Conservation (phyloP, 2,329 filamentous ascomycete genomes). For the Penicillium paneum region DNA sequence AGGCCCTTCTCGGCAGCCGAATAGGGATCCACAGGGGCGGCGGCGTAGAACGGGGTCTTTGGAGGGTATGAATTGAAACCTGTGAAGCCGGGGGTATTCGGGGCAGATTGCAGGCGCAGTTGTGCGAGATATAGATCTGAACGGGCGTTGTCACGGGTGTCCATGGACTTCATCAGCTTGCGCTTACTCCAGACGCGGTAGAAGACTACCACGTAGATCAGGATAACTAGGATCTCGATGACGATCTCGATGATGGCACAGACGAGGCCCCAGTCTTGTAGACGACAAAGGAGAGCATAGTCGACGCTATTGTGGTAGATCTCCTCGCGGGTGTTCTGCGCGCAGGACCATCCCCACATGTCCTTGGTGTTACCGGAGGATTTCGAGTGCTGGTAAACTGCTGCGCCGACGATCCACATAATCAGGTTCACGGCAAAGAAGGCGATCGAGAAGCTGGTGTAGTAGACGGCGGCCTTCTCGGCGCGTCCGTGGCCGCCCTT, state of each 20-base stretch:
- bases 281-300: constrained; percentile 86
- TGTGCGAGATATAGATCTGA: constrained; percentile 92
- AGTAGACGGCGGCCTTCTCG: constrained; percentile 92
- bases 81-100: constrained; percentile 83
- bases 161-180: constrained; percentile 94
- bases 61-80: constrained; percentile 57
- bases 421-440: constrained; percentile 92
- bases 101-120: constrained; percentile 79
- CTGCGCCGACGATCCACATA: constrained; percentile 87
- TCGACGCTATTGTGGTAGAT: constrained; percentile 77
- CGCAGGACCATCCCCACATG: constrained; percentile 98
- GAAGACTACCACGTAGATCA: constrained; percentile 91
- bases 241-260: constrained; percentile 97
- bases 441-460: constrained; percentile 86
- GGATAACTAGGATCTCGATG: constrained; percentile 84
- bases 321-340: constrained; percentile 75
- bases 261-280: constrained; percentile 92
- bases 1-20: constrained; percentile 52
- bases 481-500: constrained; percentile 82
- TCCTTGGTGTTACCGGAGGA: constrained; percentile 74
- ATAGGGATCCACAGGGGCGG: constrained; percentile 42
- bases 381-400: constrained; percentile 74
- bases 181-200: constrained; percentile 98
- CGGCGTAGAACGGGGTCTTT: constrained; percentile 46
- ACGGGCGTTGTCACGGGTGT: constrained; percentile 86